phyloP scores from a whole-genome alignment of 2,329 filamentous ascomycete genomes.

The Thermochaetoides dissita region DNA sequence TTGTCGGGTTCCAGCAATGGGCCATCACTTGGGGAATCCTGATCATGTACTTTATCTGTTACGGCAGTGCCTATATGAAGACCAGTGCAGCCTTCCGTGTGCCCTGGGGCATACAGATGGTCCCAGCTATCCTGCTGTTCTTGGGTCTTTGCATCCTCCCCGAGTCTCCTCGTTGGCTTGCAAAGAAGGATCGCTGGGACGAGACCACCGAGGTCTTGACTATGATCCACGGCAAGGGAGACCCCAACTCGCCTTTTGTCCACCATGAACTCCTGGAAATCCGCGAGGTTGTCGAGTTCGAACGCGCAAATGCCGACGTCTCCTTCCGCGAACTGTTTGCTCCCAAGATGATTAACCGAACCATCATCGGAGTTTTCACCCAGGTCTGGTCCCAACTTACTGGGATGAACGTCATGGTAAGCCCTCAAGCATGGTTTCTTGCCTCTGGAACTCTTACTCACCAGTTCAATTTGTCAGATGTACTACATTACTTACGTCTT shows the following conservation, averaged over 20 bases:
- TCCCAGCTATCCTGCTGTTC: conserved; percentile 45
- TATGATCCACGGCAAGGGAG: conserved; percentile 41
- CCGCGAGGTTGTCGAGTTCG: conserved; percentile 24
- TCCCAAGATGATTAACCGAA: conserved; percentile 44
- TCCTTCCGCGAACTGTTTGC: conserved; percentile 26
- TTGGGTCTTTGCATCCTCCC: conserved; percentile 46
- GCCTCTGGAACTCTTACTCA: conserved; percentile 6
- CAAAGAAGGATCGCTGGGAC: conserved; percentile 46
- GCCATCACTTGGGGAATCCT: conserved; percentile 60
- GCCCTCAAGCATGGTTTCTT: too few relatives aligned
- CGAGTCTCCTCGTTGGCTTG: conserved; percentile 50
- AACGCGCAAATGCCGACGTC: conserved; percentile 19
- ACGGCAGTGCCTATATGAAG: conserved; percentile 48
- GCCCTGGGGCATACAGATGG: conserved; percentile 50
- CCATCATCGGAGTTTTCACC: conserved; percentile 39
- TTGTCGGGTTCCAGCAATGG: conserved; percentile 61
- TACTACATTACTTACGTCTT: conserved; percentile 50
- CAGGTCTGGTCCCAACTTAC: conserved; percentile 36
- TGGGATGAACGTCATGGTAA: conserved; percentile 11
- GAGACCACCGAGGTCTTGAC: conserved; percentile 39
- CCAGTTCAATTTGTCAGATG: conserved; percentile 20
- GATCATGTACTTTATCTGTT: conserved; percentile 55
- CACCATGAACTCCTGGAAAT: conserved; percentile 45
- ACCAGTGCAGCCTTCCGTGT: conserved; percentile 46
- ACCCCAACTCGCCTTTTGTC: conserved; percentile 39